A percentile compares a stretch with the other conserved stretches of the same genome.
Conservation (phyloP, 306 rosid genomes). For the Malus asiatica region DNA sequence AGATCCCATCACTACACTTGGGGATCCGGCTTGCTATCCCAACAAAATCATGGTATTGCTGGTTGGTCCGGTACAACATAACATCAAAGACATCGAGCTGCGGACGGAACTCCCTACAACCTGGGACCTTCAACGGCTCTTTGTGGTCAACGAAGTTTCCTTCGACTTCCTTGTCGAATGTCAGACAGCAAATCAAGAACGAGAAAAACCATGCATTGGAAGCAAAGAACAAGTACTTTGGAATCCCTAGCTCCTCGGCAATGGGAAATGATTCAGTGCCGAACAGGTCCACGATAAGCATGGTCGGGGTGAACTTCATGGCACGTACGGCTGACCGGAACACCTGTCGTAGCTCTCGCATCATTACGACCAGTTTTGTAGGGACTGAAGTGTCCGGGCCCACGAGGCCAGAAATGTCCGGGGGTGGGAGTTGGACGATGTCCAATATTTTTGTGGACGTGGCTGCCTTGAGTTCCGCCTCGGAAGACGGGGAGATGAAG, state of each 20-base stretch:
- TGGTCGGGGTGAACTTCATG: slow-evolving; percentile 10
- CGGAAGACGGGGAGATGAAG: slow-evolving; percentile 28
- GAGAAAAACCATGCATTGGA: slow-evolving; percentile 45
- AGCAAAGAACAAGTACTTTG: slow-evolving; percentile 24
- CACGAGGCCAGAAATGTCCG: slow-evolving; percentile 9
- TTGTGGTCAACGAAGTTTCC: slow-evolving; percentile 29
- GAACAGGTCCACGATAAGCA: slow-evolving; percentile 45
- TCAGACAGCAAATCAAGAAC: slow-evolving; percentile 6
- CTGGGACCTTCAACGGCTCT: slow-evolving; percentile 26
- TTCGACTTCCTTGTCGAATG: slow-evolving; percentile 13
- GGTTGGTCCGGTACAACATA: slow-evolving; percentile 18
- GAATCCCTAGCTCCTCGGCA: slow-evolving; percentile 42
- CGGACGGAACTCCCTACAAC: slow-evolving; percentile 29
- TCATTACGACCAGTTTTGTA: slow-evolving; percentile 8
- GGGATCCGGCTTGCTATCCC: background rate
- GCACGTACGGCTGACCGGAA: background rate
- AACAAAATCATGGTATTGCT: slow-evolving; percentile 10
- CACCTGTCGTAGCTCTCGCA: slow-evolving; percentile 18
- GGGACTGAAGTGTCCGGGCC: background rate
- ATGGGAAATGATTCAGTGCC: slow-evolving; percentile 32
- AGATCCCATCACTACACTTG: slow-evolving; percentile 33
- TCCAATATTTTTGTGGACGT: slow-evolving; percentile 2
- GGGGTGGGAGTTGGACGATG: slow-evolving; percentile 28
- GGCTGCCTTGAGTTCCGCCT: slow-evolving; percentile 22
- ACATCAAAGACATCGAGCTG: slow-evolving; percentile 26